A percentile compares a stretch with the other conserved stretches of the same genome.
Evolutionary conservation across 257 asterid species (phyloP).

Genomic region (Salvia splendens): DNA sequence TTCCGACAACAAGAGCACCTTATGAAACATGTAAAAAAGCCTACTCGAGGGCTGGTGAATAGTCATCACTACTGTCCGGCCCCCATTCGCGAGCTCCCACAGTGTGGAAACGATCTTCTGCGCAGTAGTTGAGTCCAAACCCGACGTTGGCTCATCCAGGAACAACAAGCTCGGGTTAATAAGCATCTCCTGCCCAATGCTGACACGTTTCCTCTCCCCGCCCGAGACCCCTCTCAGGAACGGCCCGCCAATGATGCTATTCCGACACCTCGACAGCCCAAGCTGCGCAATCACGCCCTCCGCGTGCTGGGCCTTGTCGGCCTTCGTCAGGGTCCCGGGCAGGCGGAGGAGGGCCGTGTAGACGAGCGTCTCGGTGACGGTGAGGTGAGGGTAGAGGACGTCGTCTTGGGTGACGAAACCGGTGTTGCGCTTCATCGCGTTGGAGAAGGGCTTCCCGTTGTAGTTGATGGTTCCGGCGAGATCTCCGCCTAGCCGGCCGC

Average conservation of each 20-base stretch:
- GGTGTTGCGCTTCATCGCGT: conserved; percentile 55
- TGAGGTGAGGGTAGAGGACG: conserved; percentile 67
- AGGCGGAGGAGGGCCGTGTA: conserved; percentile 73
- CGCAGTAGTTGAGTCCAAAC: conserved; percentile 82
- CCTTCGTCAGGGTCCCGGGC: conserved; percentile 42
- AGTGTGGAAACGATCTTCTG: conserved; percentile 63
- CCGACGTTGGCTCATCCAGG: conserved; percentile 87
- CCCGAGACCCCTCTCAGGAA: conserved; percentile 68
- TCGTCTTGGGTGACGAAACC: conserved; percentile 97
- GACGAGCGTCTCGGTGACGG: conserved; percentile 70
- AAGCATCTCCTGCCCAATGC: conserved; percentile 87
- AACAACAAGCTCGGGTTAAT: conserved; percentile 71
- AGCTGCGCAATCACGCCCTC: conserved; percentile 61
- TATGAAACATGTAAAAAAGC: conserved; percentile 73
- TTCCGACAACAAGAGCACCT: conserved; percentile 65
- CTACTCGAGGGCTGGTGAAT: conserved; percentile 90
- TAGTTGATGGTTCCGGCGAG: conserved; percentile 56
- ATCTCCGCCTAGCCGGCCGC: conserved; percentile 55
- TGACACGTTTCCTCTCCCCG: conserved; percentile 79
- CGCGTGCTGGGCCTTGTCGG: conserved; percentile 50
- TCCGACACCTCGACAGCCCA: conserved; percentile 54
- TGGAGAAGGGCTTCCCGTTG: conserved; percentile 62
- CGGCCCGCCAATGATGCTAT: conserved; percentile 53
- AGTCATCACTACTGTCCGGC: conserved; percentile 72
- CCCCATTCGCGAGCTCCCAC: conserved; percentile 63